Conservation (phyloP, 1,284 basidiomycete genomes). For the Hymenochaete sp. region DNA sequence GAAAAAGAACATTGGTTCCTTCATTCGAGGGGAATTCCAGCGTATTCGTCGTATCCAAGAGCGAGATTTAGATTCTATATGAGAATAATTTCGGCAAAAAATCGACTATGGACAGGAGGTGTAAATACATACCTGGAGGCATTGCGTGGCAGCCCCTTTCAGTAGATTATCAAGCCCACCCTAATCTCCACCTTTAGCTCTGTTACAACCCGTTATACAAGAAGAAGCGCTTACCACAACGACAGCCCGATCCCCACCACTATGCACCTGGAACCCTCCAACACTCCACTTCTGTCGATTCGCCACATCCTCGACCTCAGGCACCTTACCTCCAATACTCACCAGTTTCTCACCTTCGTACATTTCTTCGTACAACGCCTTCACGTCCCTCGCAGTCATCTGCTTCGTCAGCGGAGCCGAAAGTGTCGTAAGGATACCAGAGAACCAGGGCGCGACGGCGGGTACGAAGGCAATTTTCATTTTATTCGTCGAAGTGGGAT, state of each 20-base stretch:
- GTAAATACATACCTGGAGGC: constrained; percentile 64
- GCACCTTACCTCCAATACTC: constrained; percentile 58
- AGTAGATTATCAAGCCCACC: constrained; percentile 93
- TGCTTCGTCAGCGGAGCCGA: constrained; percentile 69
- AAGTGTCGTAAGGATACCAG: constrained; percentile 85
- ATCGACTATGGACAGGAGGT: neutral
- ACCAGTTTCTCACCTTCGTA: constrained; percentile 76
- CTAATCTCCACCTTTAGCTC: constrained; percentile 29
- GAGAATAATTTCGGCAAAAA: neutral
- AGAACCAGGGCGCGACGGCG: constrained; percentile 89
- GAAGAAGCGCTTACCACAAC: constrained; percentile 58
- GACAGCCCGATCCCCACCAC: constrained; percentile 80
- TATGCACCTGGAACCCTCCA: constrained; percentile 93
- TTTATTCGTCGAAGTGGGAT: too few species aligned
- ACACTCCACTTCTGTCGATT: constrained; percentile 83
- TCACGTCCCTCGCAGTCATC: constrained; percentile 66
- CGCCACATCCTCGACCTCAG: constrained; percentile 71
- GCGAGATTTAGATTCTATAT: constrained; percentile 88
- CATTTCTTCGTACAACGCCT: constrained; percentile 67
- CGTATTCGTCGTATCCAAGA: constrained; percentile 86
- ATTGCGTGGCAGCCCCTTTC: constrained; percentile 97
- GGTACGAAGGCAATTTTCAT: constrained; percentile 84
- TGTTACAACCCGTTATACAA: constrained; percentile 12
- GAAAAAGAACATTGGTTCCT: neutral
- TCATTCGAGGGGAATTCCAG: constrained; percentile 55